Evolutionary conservation across 805 yeast species (phyloP), one percentile per base, ranked within the genome.

Genomic region (Ogataea allantospora): DNA sequence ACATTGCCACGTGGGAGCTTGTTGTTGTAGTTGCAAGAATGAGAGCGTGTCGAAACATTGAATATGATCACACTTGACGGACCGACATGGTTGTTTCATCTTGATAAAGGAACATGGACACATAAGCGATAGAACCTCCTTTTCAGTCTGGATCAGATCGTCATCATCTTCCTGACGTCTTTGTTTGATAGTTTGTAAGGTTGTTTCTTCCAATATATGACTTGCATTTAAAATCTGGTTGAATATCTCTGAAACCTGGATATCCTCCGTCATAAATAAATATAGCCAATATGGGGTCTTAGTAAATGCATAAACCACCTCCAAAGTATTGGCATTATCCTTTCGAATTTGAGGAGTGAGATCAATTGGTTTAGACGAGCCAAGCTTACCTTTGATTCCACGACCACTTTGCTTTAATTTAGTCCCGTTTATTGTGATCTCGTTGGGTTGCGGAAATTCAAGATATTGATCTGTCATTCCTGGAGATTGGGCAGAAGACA

Each of bases 41-140:
- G 85, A 76, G 23, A 70, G 58, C 0, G 86, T 89, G 61, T 93
- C 99, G 58, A 89, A 87, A 56, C 98, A 89, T 52, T 85, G 91
- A 11, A 88, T 63, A 61, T 93, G 99, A 23, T 72, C 65, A 62
- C 99, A 93, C 31, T 62, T 66, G 1, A 70, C 62, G 1, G 95
- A 78, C 47, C 87, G 75, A 1, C 79, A 76, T 0, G 99, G 98
- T 35, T 72, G 60, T 38, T 68, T 65, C 72, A 93, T 82, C 40
- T 85, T 71, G 7, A 77, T 69, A 53, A 76, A 81, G 2, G 93
- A 77, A 5, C 89, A 67, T 0, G 96, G 97, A 55, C 95, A 89
- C 46, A 75, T 77, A 41, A 93, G 65, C 12, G 88, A 71, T 35
- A 87, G 65, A 1, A 77, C 70, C 12, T 86, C 78, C 17, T 53